These are phyloP conservation scores for Cornus suecica DNA, from an alignment of 148 eudicot species.

Conservation along the genomic window DNA sequence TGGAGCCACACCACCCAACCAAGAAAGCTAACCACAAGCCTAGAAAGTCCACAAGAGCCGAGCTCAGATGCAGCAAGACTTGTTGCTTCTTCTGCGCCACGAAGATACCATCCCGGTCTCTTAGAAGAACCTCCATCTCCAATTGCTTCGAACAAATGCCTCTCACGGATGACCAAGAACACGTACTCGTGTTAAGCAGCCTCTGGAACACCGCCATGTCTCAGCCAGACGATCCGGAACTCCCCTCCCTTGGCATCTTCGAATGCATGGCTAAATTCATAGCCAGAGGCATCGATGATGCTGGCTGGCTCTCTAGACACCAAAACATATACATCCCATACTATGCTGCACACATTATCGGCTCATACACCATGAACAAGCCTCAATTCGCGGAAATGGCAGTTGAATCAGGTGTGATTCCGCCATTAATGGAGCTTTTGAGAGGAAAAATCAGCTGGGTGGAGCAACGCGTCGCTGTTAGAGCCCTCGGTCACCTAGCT, in stretches of 20 bases:
- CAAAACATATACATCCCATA: slow-evolving; percentile 67
- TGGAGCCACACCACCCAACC: not conserved
- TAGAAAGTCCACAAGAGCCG: not conserved
- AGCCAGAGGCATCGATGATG: slow-evolving; percentile 36
- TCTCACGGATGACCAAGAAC: slow-evolving; percentile 34
- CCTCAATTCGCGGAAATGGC: slow-evolving; percentile 36
- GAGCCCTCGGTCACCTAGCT: slow-evolving; percentile 64
- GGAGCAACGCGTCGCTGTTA: slow-evolving; percentile 60
- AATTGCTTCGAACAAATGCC: slow-evolving; percentile 42
- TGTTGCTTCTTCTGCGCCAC: slow-evolving; percentile 58
- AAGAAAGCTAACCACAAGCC: not conserved
- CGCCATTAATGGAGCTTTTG: slow-evolving; percentile 53
- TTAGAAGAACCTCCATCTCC: slow-evolving; percentile 33
- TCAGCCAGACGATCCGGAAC: slow-evolving; percentile 50
- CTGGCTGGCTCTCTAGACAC: slow-evolving; percentile 40
- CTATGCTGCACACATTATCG: slow-evolving; percentile 71
- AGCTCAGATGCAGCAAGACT: slow-evolving; percentile 25
- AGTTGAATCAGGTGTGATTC: slow-evolving; percentile 46
- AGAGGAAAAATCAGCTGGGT: slow-evolving; percentile 61
- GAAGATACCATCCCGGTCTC: slow-evolving; percentile 40
- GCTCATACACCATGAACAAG: slow-evolving; percentile 57
- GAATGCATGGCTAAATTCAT: slow-evolving; percentile 52
- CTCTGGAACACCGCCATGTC: slow-evolving; percentile 63
- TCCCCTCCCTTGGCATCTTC: slow-evolving; percentile 58
- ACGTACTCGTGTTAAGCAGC: slow-evolving; percentile 45